Evolutionary conservation across 2,329 filamentous ascomycete species (phyloP), one percentile per base, ranked within the genome.

Genomic region (Xylariaceae sp.): DNA sequence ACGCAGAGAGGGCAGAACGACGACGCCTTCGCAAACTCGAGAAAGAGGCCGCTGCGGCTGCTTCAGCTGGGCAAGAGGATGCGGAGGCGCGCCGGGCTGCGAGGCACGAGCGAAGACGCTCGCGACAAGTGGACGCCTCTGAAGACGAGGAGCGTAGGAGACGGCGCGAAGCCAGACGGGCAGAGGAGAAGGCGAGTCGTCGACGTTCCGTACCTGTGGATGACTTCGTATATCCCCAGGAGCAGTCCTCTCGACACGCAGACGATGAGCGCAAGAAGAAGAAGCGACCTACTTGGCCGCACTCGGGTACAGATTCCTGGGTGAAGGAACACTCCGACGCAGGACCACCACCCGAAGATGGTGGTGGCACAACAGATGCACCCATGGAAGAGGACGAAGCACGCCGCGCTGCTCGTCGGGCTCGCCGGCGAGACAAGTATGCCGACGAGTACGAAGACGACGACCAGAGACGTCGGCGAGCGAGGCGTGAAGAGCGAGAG

Each of bases 251-350:
- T 16, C 33, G 33, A 13, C 50, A 63, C 42, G 50, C 48, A 41
- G 68, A 66, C 34, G 64, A 56, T 22, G 67, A 61, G 39, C 57
- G 48, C 30, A 54, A 43, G 48, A 56, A 41, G 45, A 58, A 44
- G 45, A 55, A 64, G 26, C 35, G 45, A 18, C 63, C 69, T 8
- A 66, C 66, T 9, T 83, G 79, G 79, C 79, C 79, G 15, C 76
- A 81, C 55, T 81, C 75, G 6, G 79, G 79, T 19, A 83, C 79
- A 0, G 78, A 76, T 8, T 82, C 78, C 0, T 83, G 80, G 80
- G 79, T 83, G 4, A 81, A 81, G 59, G 78, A 83, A 11, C 73
- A 81, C 51, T 77, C 74, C 2, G 79, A 81, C 50, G 78, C 78
- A 3, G 76, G 76, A 2, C 77, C 78, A 3, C 78, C 79, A 2